Conservation (phyloP, 306 rosid species). For the Cucurbita ficifolia region DNA sequence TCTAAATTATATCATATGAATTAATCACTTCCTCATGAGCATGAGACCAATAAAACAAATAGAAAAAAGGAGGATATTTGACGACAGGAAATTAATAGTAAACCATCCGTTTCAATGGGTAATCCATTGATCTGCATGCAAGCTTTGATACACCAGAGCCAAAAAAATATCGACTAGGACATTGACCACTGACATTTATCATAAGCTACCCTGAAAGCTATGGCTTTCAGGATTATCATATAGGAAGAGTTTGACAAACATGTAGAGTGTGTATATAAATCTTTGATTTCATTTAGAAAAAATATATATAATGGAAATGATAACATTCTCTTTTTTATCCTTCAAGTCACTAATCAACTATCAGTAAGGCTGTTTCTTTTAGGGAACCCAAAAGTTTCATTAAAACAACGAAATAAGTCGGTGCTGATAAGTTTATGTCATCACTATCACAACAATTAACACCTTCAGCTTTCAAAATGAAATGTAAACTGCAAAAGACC, state of each 20-base stretch:
- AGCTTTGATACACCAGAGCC: not conserved
- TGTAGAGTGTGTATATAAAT: not conserved
- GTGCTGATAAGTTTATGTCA: not conserved
- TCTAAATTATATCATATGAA: not conserved
- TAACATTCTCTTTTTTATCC: not conserved
- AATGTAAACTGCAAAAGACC: not conserved
- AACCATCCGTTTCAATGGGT: not conserved
- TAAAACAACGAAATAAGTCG: not conserved
- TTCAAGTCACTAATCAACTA: not conserved
- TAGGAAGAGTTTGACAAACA: not conserved
- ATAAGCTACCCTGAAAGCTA: not conserved
- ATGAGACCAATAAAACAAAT: not conserved
- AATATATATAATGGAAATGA: not conserved
- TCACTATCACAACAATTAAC: not conserved
- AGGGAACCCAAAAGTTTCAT: not conserved
- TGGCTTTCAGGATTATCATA: not conserved
- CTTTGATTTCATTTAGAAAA: not conserved
- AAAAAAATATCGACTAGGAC: not conserved
- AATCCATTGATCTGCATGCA: not conserved
- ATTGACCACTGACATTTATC: not conserved
- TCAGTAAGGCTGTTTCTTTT: not conserved
- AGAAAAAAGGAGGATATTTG: not conserved
- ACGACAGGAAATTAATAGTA: not conserved
- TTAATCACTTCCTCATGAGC: not conserved
- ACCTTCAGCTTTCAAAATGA: not conserved